Percentiles rank a stretch among this genome's conserved stretches.
phyloP scores from a whole-genome alignment of 495 filamentous ascomycete genomes.

The Tuber umbilicatum region DNA sequence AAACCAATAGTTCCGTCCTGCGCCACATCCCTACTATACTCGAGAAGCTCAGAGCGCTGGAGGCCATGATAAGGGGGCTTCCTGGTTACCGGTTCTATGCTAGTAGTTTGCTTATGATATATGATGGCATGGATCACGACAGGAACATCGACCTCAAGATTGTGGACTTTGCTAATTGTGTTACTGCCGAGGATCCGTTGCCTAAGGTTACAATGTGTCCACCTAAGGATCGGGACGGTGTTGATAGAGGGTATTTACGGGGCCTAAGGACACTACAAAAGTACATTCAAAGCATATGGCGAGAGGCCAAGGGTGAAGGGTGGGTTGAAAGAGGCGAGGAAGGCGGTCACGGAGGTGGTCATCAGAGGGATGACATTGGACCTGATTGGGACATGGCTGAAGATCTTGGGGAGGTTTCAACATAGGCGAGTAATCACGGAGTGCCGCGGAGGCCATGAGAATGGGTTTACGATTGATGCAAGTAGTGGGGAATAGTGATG shows the following conservation, averaged over 20 bases:
- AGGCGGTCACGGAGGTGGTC: conserved; percentile 39
- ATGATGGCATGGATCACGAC: conserved; percentile 66
- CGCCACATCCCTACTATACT: conserved; percentile 82
- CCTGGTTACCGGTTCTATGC: conserved; percentile 92
- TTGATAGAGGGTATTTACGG: conserved; percentile 83
- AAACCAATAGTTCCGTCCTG: conserved; percentile 65
- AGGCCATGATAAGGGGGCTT: conserved; percentile 70
- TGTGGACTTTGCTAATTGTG: conserved; percentile 96
- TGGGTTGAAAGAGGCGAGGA: conserved; percentile 47
- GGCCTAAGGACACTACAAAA: conserved; percentile 70
- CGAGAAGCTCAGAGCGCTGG: conserved; percentile 70
- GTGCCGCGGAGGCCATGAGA: not conserved
- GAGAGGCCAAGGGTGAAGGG: conserved; percentile 60
- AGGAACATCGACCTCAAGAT: conserved; percentile 83
- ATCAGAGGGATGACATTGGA: conserved; percentile 35
- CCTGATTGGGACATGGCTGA: conserved; percentile 36
- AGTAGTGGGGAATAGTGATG: conserved; percentile 9
- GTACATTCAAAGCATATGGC: conserved; percentile 84
- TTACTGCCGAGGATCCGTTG: conserved; percentile 71
- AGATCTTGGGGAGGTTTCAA: conserved; percentile 37
- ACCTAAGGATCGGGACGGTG: conserved; percentile 67
- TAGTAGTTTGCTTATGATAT: conserved; percentile 86
- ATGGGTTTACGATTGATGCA: conserved; percentile 13
- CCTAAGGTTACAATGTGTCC: conserved; percentile 64
- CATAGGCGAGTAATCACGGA: conserved; percentile 23